A percentile compares a stretch with the other conserved stretches of the same genome.
These are phyloP conservation scores for Pisolithus orientalis DNA, from an alignment of 768 basidiomycete genomes.

Conservation along the genomic window DNA sequence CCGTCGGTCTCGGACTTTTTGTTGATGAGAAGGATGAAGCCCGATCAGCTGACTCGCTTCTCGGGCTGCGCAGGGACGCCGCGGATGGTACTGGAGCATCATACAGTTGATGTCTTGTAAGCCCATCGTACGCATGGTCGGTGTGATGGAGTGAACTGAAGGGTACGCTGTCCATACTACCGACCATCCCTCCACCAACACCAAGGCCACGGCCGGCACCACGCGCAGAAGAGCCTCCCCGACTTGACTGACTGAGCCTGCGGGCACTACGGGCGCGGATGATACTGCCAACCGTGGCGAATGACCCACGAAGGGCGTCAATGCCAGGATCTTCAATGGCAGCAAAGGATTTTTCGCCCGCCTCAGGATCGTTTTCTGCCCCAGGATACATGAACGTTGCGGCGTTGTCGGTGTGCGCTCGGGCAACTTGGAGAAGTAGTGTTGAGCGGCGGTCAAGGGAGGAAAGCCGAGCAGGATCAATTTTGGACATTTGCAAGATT, in stretches of 20 bases:
- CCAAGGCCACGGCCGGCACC: conserved; percentile 16
- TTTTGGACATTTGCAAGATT: conserved; percentile 91
- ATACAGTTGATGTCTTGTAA: conserved; percentile 81
- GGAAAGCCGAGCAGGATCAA: conserved; percentile 76
- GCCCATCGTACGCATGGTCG: conserved; percentile 38
- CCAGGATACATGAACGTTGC: conserved; percentile 11
- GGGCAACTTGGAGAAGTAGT: conserved; percentile 83
- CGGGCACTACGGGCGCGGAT: conserved; percentile 61
- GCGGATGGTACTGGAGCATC: conserved; percentile 71
- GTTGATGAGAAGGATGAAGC: conserved; percentile 27
- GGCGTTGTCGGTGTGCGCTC: conserved; percentile 55
- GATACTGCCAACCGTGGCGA: conserved; percentile 87
- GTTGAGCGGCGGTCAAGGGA: conserved; percentile 88
- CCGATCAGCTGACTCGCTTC: conserved; percentile 33
- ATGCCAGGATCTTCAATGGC: conserved; percentile 88
- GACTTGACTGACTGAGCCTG: conserved; percentile 44
- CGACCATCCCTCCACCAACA: conserved; percentile 24
- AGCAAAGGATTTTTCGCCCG: conserved; percentile 55
- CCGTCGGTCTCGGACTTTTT: conserved; percentile 35
- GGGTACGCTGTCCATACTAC: conserved; percentile 17
- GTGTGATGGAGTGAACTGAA: conserved; percentile 19
- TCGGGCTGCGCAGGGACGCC: neutral
- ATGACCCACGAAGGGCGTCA: conserved; percentile 85
- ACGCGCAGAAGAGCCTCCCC: conserved; percentile 15
- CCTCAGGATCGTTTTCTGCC: conserved; percentile 29